Evolutionary conservation across 306 rosid species (phyloP).

Genomic region (Rubus idaeus): DNA sequence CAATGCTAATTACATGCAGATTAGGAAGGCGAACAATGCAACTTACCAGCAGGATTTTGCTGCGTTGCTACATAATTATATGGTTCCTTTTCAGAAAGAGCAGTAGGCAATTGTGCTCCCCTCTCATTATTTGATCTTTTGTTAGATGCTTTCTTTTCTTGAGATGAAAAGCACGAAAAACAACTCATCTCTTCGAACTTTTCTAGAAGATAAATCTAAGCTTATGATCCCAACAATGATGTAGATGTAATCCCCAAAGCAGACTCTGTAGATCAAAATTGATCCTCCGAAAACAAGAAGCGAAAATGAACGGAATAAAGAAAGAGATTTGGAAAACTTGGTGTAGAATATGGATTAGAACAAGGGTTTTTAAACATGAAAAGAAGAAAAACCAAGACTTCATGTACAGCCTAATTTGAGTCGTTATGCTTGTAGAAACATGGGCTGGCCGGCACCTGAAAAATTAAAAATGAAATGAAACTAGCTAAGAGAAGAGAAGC

Average conservation of each 20-base stretch:
- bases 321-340: neutral
- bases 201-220: neutral
- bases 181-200: conserved; percentile 59
- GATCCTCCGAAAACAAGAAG: neutral
- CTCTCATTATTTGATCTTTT: conserved; percentile 35
- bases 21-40: neutral
- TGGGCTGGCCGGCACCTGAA: neutral
- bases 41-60: conserved; percentile 37
- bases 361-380: neutral
- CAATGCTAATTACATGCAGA: neutral
- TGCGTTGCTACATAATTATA: conserved; percentile 17
- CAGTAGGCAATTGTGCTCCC: conserved; percentile 21
- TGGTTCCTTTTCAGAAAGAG: conserved; percentile 34
- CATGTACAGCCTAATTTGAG: neutral
- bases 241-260: neutral
- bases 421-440: neutral
- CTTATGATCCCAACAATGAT: conserved; percentile 3
- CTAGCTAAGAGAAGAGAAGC: neutral
- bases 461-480: neutral
- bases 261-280: conserved; percentile 1
- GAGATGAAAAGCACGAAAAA: conserved; percentile 72
- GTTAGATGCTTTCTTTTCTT: conserved; percentile 41
- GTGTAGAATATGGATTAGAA: neutral
- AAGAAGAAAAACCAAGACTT: neutral
- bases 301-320: neutral